Percentiles rank a stretch among this genome's conserved stretches.
phyloP scores from a whole-genome alignment of 176 grass and related monocot genomes.

The Olyra latifolia region DNA sequence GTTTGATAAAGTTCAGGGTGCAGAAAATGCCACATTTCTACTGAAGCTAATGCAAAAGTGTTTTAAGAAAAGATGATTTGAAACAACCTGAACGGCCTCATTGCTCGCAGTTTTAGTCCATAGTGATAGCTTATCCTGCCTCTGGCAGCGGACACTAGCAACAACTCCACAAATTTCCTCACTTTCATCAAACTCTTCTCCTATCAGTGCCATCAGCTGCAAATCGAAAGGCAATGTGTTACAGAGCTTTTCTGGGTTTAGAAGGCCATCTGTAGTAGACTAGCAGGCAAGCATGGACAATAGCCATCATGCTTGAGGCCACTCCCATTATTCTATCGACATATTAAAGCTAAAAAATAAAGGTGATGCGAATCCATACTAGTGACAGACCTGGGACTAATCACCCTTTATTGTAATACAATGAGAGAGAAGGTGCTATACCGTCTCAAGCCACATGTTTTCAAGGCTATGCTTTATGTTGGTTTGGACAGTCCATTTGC shows the following conservation, averaged over 20 bases:
- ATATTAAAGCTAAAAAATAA: background rate
- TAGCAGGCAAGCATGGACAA: background rate
- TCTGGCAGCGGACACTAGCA: slow-evolving; percentile 77
- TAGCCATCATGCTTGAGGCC: background rate
- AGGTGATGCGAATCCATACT: background rate
- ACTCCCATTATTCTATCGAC: background rate
- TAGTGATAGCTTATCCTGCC: slow-evolving; percentile 85
- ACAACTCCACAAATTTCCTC: slow-evolving; percentile 96
- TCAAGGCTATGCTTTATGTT: slow-evolving; percentile 69
- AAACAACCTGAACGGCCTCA: slow-evolving; percentile 91
- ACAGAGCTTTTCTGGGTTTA: background rate
- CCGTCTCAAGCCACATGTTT: slow-evolving; percentile 90
- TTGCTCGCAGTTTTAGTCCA: slow-evolving; percentile 92
- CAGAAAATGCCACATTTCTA: background rate
- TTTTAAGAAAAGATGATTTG: background rate
- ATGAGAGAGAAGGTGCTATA: slow-evolving; percentile 1
- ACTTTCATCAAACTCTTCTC: slow-evolving; percentile 90
- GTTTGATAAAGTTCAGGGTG: background rate
- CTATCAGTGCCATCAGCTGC: slow-evolving; percentile 90
- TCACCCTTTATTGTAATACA: background rate
- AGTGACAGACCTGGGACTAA: background rate
- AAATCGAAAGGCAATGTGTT: slow-evolving; percentile 6
- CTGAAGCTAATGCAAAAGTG: background rate
- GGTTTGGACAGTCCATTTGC: slow-evolving; percentile 84
- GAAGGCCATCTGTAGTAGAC: background rate